phyloP scores from a whole-genome alignment of 2,329 filamentous ascomycete genomes.

The Pseudocercospora fijiensis region DNA sequence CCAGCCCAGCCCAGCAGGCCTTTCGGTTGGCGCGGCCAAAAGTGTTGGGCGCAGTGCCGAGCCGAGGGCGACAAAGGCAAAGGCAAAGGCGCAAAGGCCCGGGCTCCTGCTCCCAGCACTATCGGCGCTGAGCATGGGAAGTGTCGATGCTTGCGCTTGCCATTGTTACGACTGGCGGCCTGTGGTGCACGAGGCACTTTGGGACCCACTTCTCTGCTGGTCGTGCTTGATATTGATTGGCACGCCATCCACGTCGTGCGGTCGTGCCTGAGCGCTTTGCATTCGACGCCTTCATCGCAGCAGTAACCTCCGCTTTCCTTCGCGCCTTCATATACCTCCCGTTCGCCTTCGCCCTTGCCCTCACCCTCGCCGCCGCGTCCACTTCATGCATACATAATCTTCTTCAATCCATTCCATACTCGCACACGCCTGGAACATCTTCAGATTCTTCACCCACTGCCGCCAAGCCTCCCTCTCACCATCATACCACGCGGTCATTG shows the following conservation, averaged over 20 bases:
- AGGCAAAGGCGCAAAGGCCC: no score
- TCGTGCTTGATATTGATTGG: slow-evolving; percentile 8
- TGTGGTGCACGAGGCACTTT: slow-evolving; percentile 16
- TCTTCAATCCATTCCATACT: slow-evolving; percentile 13
- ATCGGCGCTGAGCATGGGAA: neutral
- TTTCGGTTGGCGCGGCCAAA: neutral
- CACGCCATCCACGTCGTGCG: slow-evolving; percentile 6
- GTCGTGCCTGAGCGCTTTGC: slow-evolving; percentile 2
- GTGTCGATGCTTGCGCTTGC: neutral
- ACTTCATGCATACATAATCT: slow-evolving; percentile 13
- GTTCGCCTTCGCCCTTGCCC: slow-evolving; percentile 7
- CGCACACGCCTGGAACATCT: slow-evolving; percentile 2
- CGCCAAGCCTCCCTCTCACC: slow-evolving; percentile 15
- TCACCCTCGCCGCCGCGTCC: neutral
- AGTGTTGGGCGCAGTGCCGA: neutral
- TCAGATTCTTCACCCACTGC: slow-evolving; percentile 11
- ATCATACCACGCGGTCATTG: slow-evolving; percentile 26
- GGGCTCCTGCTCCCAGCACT: slow-evolving; percentile 13
- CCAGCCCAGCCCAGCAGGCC: neutral
- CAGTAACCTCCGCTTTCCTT: slow-evolving; percentile 9
- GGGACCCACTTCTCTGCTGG: slow-evolving; percentile 12
- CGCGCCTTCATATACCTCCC: slow-evolving; percentile 11
- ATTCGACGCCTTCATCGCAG: slow-evolving; percentile 1
- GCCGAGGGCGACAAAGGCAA: neutral
- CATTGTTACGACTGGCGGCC: slow-evolving; percentile 8